phyloP scores from a whole-genome alignment of 305 asterid genomes.

The Fraxinus sp. region DNA sequence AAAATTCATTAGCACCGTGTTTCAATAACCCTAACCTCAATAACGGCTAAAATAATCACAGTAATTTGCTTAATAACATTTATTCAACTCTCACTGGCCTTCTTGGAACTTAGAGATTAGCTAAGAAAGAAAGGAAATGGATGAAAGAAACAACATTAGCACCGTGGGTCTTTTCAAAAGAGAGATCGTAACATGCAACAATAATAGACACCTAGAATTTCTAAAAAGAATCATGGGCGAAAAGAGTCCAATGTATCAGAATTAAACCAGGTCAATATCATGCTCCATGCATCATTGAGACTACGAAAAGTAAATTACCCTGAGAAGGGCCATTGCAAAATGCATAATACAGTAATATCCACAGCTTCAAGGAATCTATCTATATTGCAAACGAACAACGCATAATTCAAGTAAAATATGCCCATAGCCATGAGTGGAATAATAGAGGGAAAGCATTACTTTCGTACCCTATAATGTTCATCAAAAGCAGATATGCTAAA shows the following conservation, averaged over 20 bases:
- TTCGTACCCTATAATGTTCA: not conserved
- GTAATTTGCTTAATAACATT: not conserved
- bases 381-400: conserved; percentile 11
- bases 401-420: conserved; percentile 18
- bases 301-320: not conserved
- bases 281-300: not conserved
- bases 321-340: not conserved
- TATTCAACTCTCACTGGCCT: not conserved
- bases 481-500: not conserved
- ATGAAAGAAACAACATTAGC: not conserved
- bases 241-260: not conserved
- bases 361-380: conserved; percentile 21
- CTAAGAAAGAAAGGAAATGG: not conserved
- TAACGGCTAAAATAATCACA: not conserved
- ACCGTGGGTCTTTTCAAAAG: not conserved
- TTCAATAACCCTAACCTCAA: not conserved
- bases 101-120: not conserved
- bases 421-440: conserved; percentile 7
- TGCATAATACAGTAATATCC: conserved; percentile 12
- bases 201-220: not conserved
- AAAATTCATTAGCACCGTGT: not conserved
- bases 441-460: conserved; percentile 5
- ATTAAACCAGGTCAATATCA: not conserved
- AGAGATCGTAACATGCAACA: conserved; percentile 4
- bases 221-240: not conserved